Evolutionary conservation across 257 asterid species (phyloP), one percentile per base, ranked within the genome.

Genomic region (Solanum arcanum): DNA sequence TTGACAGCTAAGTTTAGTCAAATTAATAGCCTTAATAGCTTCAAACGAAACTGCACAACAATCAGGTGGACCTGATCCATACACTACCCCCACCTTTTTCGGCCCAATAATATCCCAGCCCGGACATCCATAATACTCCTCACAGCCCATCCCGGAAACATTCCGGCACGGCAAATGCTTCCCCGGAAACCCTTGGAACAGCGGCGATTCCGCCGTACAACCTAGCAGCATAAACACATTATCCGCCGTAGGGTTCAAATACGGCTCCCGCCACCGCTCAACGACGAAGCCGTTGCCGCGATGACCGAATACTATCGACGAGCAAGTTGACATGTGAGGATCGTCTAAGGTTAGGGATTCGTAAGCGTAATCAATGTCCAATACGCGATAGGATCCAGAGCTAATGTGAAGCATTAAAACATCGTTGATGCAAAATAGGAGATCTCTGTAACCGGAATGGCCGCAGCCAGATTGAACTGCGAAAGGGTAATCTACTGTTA

Each of bases 61-160:
- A 47, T 92, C 97, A 0, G 97, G 98, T 13, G 98, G 97, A 83
- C 98, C 98, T 4, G 95, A 88, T 21, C 97, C 94, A 25, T 95
- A 95, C 1, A 31, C 93, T 60, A 90, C 86, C 72, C 93, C 92
- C 11, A 62, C 86, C 66, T 89, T 87, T 18, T 90, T 92, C 1
- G 95, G 94, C 49, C 90, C 91, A 37, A 95, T 75, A 5, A 86
- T 44, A 52, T 93, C 91, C 98, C 99, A 97, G 10, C 94, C 99
- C n/a, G 97, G 95, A 85, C 99, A 97, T 27, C 86, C 91, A 31
- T 94, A 95, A 66, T 95, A 97, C 90, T 93, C 98, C 84, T 95
- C 98, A 35, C 98, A 97, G 27, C 99, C 97, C 86, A 97, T 93
- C 74, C 99, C 98, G 21, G 99, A 94, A 21, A 96, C 96, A 41